Conservation (phyloP, 257 asterid genomes). For the Solanum verrucosum region DNA sequence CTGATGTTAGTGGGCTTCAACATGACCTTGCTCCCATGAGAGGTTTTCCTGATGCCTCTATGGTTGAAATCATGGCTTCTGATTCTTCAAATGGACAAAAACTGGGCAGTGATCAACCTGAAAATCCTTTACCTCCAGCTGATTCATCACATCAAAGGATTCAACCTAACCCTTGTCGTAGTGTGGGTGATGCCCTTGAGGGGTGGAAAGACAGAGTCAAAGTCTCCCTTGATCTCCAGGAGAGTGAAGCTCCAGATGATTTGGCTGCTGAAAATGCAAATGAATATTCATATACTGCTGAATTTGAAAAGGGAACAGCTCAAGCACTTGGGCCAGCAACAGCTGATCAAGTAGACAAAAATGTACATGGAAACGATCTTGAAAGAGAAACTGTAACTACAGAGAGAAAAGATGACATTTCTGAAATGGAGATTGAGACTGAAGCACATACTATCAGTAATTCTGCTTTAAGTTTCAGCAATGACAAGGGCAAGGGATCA, state of each 20-base stretch:
- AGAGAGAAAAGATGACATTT: conserved; percentile 25
- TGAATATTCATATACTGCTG: conserved; percentile 85
- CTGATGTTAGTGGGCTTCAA: conserved; percentile 28
- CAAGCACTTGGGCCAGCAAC: conserved; percentile 99
- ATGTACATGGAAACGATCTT: conserved; percentile 35
- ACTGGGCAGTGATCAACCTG: conserved; percentile 32
- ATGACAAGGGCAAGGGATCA: conserved; percentile 17
- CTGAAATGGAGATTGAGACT: conserved; percentile 47
- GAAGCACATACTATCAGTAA: conserved; percentile 33
- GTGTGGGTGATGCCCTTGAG: conserved; percentile 83
- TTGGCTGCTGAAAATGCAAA: conserved; percentile 57
- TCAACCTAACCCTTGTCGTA: conserved; percentile 80
- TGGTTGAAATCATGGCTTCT: conserved; percentile 39
- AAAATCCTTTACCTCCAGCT: conserved; percentile 24
- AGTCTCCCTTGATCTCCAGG: conserved; percentile 68
- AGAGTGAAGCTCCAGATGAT: conserved; percentile 31
- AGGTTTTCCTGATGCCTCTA: conserved; percentile 48
- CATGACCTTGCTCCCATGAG: conserved; percentile 51
- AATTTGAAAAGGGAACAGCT: conserved; percentile 72
- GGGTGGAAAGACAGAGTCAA: conserved; percentile 95
- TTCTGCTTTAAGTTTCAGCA: conserved; percentile 19
- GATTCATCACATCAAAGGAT: conserved; percentile 42
- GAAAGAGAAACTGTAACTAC: conserved; percentile 30
- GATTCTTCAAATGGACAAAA: conserved; percentile 42
- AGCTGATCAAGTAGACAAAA: conserved; percentile 63